A percentile compares a stretch with the other conserved stretches of the same genome.
phyloP scores from a whole-genome alignment of 1,284 basidiomycete species.

The Melampsora larici-populina region DNA sequence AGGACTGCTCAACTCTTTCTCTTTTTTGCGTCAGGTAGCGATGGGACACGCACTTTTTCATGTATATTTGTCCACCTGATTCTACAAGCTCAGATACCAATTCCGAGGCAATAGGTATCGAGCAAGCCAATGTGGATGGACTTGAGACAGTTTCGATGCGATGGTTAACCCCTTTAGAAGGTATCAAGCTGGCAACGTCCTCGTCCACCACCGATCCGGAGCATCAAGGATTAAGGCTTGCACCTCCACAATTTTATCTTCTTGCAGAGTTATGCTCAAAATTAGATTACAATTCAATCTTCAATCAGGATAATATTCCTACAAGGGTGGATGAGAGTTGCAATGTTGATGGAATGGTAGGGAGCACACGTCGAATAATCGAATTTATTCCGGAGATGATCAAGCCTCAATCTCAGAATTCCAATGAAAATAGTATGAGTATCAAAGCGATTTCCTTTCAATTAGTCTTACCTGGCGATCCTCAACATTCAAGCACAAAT shows the following conservation, averaged over 20 bases:
- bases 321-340: too few relatives aligned
- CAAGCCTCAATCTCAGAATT: neutral
- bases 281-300: constrained; percentile 27
- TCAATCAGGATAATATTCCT: neutral
- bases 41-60: constrained; percentile 50
- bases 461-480: constrained; percentile 35
- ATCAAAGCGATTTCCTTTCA: neutral
- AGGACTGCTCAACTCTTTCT: constrained; percentile 44
- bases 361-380: neutral
- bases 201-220: neutral
- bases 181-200: constrained; percentile 20
- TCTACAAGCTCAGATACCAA: constrained; percentile 3
- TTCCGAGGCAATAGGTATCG: neutral
- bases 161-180: constrained; percentile 47
- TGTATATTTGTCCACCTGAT: constrained; percentile 46
- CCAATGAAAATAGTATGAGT: neutral
- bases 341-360: neutral
- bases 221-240: constrained; percentile 43
- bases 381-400: constrained; percentile 30
- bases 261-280: constrained; percentile 44
- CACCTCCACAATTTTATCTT: constrained; percentile 49
- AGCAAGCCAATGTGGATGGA: constrained; percentile 43
- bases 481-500: constrained; percentile 23
- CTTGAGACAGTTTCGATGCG: constrained; percentile 44
- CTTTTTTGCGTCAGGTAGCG: constrained; percentile 43